Conservation (phyloP, 208 protist genomes). For the Leptomonas pyrrhocoris region DNA sequence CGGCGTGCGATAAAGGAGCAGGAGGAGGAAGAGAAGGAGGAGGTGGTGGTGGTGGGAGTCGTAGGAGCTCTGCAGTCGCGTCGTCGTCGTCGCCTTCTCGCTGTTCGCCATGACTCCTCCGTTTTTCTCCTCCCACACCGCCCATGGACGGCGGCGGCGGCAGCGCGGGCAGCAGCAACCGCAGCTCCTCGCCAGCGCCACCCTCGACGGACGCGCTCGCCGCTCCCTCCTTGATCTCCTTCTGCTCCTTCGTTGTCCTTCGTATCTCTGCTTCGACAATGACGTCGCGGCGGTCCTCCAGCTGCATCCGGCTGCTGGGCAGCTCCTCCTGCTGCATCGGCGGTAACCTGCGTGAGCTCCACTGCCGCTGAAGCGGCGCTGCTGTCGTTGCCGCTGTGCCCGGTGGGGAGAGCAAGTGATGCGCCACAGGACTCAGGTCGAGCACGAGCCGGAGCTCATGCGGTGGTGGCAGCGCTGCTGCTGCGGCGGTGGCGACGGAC, state of each 20-base stretch:
- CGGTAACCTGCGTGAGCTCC: neutral
- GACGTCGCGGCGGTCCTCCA: conserved; percentile 46
- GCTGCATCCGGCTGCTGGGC: conserved; percentile 14
- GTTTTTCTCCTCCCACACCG: no score
- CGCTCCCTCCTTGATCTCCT: no score
- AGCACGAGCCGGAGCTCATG: conserved; percentile 27
- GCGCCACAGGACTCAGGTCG: conserved; percentile 18
- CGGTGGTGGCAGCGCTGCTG: neutral
- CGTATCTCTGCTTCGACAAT: conserved; percentile 35
- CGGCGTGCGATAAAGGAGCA: no score
- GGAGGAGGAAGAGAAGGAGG: no score
- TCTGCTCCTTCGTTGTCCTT: neutral
- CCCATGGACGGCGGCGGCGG: neutral
- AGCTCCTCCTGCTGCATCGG: conserved; percentile 22
- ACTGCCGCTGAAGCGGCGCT: neutral
- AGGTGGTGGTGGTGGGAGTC: no score
- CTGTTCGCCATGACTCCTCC: no score
- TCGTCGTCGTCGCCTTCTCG: no score
- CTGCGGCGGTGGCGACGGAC: neutral
- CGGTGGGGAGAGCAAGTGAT: neutral
- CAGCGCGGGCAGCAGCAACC: neutral
- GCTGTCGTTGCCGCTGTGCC: neutral
- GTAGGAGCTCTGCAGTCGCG: neutral
- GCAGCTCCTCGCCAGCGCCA: no score
- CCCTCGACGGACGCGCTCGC: neutral